Conservation (phyloP, 495 filamentous ascomycete species). For the Cetradonia linearis region DNA sequence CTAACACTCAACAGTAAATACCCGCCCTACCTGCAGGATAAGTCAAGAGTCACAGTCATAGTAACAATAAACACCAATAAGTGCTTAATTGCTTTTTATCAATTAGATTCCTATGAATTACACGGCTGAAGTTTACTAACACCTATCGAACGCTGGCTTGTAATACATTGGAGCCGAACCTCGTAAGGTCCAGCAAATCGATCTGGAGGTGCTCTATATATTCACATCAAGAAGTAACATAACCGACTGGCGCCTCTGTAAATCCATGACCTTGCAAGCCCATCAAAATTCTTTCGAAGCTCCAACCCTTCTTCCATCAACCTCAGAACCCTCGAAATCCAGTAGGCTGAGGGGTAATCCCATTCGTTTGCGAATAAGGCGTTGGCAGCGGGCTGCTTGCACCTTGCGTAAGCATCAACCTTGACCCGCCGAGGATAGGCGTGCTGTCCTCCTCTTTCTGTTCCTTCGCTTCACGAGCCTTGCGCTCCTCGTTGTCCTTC, state of each 20-base stretch:
- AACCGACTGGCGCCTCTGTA: not conserved
- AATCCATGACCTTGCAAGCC: not conserved
- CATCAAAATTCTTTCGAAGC: not conserved
- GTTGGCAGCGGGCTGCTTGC: slow-evolving; percentile 48
- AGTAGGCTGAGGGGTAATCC: slow-evolving; percentile 70
- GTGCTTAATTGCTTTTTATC: not conserved
- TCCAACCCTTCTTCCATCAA: not conserved
- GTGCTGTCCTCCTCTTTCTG: slow-evolving; percentile 84
- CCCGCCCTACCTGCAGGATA: not conserved
- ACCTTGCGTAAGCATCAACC: slow-evolving; percentile 98
- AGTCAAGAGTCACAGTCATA: not conserved
- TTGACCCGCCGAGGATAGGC: slow-evolving; percentile 80
- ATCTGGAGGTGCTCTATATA: slow-evolving; percentile 13
- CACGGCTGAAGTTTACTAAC: slow-evolving; percentile 15
- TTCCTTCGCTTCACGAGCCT: slow-evolving; percentile 73
- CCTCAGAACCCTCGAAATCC: slow-evolving; percentile 54
- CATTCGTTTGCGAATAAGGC: slow-evolving; percentile 63
- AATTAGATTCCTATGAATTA: slow-evolving; percentile 11
- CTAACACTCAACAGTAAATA: not conserved
- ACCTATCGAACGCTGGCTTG: slow-evolving; percentile 6
- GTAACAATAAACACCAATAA: not conserved
- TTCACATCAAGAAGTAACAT: slow-evolving; percentile 10
- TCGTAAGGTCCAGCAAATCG: slow-evolving; percentile 2
- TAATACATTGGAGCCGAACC: slow-evolving; percentile 5
- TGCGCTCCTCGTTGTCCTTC: slow-evolving; percentile 96